These are phyloP conservation scores for Psidium guajava DNA, from an alignment of 345 rosid species.

Conservation along the genomic window DNA sequence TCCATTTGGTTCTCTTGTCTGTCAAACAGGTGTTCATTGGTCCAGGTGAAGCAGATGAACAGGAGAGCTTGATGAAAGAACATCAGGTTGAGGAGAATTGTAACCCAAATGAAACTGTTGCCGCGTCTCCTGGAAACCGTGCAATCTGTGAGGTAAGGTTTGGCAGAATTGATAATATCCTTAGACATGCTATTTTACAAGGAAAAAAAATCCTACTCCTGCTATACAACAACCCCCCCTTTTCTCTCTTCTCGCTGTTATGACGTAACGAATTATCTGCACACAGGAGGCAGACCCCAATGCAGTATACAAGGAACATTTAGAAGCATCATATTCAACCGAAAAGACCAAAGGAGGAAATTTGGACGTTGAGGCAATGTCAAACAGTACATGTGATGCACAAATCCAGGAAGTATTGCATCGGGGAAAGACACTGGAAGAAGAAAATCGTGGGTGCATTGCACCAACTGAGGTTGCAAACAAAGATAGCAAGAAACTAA, in stretches of 20 bases:
- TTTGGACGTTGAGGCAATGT: not conserved
- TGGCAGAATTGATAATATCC: not conserved
- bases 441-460: not conserved
- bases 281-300: not conserved
- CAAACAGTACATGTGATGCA: not conserved
- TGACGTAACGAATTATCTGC: not conserved
- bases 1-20: not conserved
- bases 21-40: not conserved
- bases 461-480: not conserved
- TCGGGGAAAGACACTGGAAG: not conserved
- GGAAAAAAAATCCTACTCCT: not conserved
- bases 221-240: no score
- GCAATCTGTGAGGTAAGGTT: not conserved
- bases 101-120: not conserved
- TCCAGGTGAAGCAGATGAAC: not conserved
- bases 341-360: not conserved
- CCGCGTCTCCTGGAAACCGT: not conserved
- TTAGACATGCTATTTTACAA: not conserved
- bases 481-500: not conserved
- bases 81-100: not conserved
- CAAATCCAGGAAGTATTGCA: not conserved
- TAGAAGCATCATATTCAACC: not conserved
- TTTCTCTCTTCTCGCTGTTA: not conserved
- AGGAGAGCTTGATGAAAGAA: not conserved
- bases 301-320: not conserved